These are phyloP conservation scores for Piper longum DNA, from an alignment of 164 flowering plant species.

Conservation along the genomic window DNA sequence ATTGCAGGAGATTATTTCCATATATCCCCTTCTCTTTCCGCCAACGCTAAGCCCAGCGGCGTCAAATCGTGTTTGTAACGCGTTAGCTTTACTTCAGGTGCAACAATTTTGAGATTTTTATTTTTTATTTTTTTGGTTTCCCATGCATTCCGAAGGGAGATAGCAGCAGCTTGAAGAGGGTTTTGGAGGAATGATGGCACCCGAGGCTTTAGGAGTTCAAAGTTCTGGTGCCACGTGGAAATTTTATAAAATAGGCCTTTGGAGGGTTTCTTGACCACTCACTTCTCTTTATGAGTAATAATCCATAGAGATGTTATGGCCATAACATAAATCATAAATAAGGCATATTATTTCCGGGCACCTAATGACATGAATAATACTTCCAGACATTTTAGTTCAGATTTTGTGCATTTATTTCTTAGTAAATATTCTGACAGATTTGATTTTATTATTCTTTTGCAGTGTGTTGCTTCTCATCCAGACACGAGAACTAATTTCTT, in stretches of 20 bases:
- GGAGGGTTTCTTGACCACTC: too few relatives aligned
- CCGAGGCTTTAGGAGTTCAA: too few relatives aligned
- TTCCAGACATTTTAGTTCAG: neutral
- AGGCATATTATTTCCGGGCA: too few relatives aligned
- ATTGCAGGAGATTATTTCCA: constrained; percentile 75
- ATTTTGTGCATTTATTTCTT: neutral
- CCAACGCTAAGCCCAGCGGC: constrained; percentile 62
- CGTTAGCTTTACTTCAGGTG: constrained; percentile 94
- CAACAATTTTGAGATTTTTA: neutral
- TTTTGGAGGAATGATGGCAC: too few relatives aligned
- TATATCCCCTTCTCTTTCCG: constrained; percentile 75
- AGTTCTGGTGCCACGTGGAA: too few relatives aligned
- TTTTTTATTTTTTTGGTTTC: neutral
- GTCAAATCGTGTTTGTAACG: constrained; percentile 83
- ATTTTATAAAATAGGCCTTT: too few relatives aligned
- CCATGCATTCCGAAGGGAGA: too few relatives aligned
- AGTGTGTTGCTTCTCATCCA: constrained; percentile 81
- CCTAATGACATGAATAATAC: too few relatives aligned
- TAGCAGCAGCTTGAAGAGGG: too few relatives aligned
- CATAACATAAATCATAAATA: too few relatives aligned
- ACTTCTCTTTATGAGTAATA: too few relatives aligned
- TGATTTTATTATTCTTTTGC: constrained; percentile 8
- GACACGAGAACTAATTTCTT: constrained; percentile 60
- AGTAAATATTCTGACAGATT: neutral
- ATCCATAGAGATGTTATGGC: too few relatives aligned